These are phyloP conservation scores for Lentinula raphanica DNA, from an alignment of 768 basidiomycete genomes.

Conservation along the genomic window DNA sequence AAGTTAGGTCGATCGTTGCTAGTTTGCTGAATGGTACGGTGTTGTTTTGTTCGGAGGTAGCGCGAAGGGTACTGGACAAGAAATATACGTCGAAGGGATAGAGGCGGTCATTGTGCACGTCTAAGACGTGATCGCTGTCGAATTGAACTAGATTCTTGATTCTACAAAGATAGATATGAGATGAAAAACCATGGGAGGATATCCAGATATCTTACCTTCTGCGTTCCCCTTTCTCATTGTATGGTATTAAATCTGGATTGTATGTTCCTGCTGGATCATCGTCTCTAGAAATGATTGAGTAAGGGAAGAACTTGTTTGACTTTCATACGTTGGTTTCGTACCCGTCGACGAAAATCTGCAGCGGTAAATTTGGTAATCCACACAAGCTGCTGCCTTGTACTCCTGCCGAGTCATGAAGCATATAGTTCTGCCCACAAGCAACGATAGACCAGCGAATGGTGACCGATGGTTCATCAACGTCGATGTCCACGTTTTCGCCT, in stretches of 20 bases:
- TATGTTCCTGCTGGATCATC: constrained; percentile 34
- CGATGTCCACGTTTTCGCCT: constrained; percentile 54
- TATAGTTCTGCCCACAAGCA: constrained; percentile 41
- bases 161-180: constrained; percentile 20
- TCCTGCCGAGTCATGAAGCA: constrained; percentile 42
- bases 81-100: constrained; percentile 57
- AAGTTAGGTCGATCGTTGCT: constrained; percentile 37
- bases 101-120: constrained; percentile 46
- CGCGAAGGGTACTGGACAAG: constrained; percentile 44
- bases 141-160: constrained; percentile 54
- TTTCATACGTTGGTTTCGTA: constrained; percentile 17
- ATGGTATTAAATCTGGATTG: constrained; percentile 43
- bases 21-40: constrained; percentile 39
- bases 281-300: constrained; percentile 20
- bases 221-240: constrained; percentile 33
- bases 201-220: constrained; percentile 31
- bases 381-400: constrained; percentile 39
- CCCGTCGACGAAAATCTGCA: constrained; percentile 48
- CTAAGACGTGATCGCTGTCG: constrained; percentile 50
- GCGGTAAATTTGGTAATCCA: constrained; percentile 38
- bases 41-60: constrained; percentile 26
- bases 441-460: constrained; percentile 53
- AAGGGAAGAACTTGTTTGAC: background rate
- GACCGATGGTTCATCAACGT: constrained; percentile 52
- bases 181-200: background rate